Evolutionary conservation across 306 rosid genomes (phyloP), one percentile per base, ranked within the genome.

Genomic region (Pyrus bretschneideri): DNA sequence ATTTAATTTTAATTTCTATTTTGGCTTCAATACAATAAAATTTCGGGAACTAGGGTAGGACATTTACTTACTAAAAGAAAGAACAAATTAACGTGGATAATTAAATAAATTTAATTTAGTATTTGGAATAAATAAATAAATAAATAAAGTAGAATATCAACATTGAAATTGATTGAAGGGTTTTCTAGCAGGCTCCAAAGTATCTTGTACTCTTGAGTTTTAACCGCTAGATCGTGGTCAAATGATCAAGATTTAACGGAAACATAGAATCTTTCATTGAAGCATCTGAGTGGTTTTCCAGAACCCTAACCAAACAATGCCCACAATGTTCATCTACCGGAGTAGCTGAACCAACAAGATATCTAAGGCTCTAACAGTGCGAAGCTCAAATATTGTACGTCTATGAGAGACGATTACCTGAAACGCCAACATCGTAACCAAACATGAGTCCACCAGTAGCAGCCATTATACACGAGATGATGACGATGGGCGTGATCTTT

Each of bases 401-500:
- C 35, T 11, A 3, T 0, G 21, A 49, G 55, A 15, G 55, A 49
- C 9, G 5, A 51, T 29, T 68, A 92, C 98, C 97, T 35, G 98
- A 93, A 88, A 93, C 85, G 17, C 98, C 98, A 3, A 93, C 73
- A 27, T 89, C 93, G 76, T 91, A 91, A 23, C 98, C 98, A 54
- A 93, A 93, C 93, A 91, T 91, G 79, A 91, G 98, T 15, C 98
- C 98, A 14, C 93, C 98, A 29, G 97, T 93, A 54, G 98, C 93
- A 0, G 97, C 98, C 93, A 91, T 86, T 4, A 91, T 72, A 73
- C 95, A 92, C n/a, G 93, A 94, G 69, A 92, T 83, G 25, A 94
- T 75, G 76, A 94, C 93, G 49, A 90, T 84, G 18, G 93, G 96
- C 10, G 98, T 91, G 81, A 91, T 83, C 87, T 91, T 93, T 21